Evolutionary conservation across 1,284 basidiomycete genomes (phyloP).

Genomic region (Wallemia hederae): DNA sequence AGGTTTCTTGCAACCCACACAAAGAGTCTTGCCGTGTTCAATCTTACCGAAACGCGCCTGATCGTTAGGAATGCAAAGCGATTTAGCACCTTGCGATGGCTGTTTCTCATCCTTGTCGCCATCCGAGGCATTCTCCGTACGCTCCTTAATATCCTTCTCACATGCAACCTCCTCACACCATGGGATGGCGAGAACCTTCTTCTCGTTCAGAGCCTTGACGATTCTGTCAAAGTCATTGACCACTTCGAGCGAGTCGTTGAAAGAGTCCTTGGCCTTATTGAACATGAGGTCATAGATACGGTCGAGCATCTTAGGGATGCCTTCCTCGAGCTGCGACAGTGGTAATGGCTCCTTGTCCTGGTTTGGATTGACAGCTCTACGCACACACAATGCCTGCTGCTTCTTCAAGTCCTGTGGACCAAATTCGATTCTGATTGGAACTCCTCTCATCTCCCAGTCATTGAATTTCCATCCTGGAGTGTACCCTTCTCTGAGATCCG

Average conservation of each 20-base stretch:
- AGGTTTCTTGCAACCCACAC: slow-evolving; percentile 49
- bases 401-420: slow-evolving; percentile 77
- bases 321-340: slow-evolving; percentile 29
- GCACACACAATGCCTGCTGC: slow-evolving; percentile 51
- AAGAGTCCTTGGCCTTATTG: slow-evolving; percentile 39
- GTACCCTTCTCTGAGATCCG: slow-evolving; percentile 78
- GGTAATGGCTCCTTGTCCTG: slow-evolving; percentile 38
- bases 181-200: slow-evolving; percentile 64
- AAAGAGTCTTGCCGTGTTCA: slow-evolving; percentile 49
- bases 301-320: slow-evolving; percentile 39
- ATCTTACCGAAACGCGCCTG: slow-evolving; percentile 51
- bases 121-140: slow-evolving; percentile 22
- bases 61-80: slow-evolving; percentile 86
- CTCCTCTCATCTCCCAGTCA: slow-evolving; percentile 98
- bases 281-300: slow-evolving; percentile 81
- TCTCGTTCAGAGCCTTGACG: slow-evolving; percentile 64
- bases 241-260: slow-evolving; percentile 39
- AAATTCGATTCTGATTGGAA: slow-evolving; percentile 84
- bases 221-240: slow-evolving; percentile 66
- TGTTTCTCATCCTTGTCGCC: slow-evolving; percentile 75
- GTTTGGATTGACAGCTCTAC: slow-evolving; percentile 44
- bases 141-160: slow-evolving; percentile 95
- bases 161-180: slow-evolving; percentile 90
- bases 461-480: slow-evolving; percentile 98
- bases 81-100: slow-evolving; percentile 94